Evolutionary conservation across 805 yeast species (phyloP).

Genomic region (Pichia phayaonensis): DNA sequence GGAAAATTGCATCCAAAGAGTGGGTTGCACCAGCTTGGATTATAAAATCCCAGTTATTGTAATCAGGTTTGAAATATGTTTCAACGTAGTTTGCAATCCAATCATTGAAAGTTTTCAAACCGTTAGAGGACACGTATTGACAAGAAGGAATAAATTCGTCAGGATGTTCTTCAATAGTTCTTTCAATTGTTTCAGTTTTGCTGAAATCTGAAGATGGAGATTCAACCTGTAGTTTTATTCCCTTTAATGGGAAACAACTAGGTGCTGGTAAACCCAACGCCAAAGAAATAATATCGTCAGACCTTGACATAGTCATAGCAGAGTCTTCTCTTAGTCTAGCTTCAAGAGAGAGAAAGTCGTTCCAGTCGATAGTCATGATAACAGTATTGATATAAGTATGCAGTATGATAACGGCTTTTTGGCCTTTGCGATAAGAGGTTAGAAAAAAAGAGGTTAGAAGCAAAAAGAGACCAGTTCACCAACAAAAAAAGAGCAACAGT

Average conservation of each 20-base stretch:
- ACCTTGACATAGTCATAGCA: conserved; percentile 21
- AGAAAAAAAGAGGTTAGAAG: not conserved
- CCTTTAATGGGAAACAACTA: conserved; percentile 42
- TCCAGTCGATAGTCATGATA: conserved; percentile 18
- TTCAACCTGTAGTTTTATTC: conserved; percentile 21
- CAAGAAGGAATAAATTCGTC: conserved; percentile 37
- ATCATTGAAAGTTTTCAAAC: conserved; percentile 34
- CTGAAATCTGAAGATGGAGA: conserved; percentile 38
- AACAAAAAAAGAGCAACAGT: no score
- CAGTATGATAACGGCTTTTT: not conserved
- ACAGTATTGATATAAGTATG: not conserved
- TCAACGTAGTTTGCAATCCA: conserved; percentile 38
- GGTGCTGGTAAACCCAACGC: conserved; percentile 55
- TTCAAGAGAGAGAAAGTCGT: conserved; percentile 11
- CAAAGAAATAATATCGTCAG: conserved; percentile 35
- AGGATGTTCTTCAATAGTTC: conserved; percentile 13
- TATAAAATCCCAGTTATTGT: conserved; percentile 61
- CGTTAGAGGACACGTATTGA: conserved; percentile 45
- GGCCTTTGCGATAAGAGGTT: not conserved
- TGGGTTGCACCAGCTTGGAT: conserved; percentile 84
- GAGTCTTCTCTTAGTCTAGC: conserved; percentile 23
- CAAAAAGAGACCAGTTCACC: not conserved
- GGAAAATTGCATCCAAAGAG: conserved; percentile 74
- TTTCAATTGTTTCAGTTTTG: conserved; percentile 32
- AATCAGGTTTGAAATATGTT: conserved; percentile 37